A percentile compares a stretch with the other conserved stretches of the same genome.
These are phyloP conservation scores for Didymella pinodella DNA, from an alignment of 2,329 filamentous ascomycete species.

Conservation along the genomic window DNA sequence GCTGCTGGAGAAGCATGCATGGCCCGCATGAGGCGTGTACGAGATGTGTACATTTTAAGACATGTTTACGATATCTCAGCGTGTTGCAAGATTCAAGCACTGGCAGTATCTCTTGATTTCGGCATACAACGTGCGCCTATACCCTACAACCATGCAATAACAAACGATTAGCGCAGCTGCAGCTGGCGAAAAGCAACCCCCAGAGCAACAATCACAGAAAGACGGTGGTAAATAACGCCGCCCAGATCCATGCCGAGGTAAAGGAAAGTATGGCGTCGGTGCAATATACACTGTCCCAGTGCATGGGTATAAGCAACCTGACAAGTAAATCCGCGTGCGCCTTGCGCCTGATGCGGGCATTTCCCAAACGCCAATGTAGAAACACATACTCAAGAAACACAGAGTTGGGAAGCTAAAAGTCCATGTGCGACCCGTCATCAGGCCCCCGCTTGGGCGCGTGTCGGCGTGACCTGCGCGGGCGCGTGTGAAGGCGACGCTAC, in stretches of 20 bases:
- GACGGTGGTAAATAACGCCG: conserved; percentile 2
- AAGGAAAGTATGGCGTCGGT: conserved; percentile 20
- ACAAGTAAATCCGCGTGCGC: conserved; percentile 7
- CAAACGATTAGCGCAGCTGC: conserved; percentile 5
- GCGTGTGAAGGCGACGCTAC: conserved; percentile 10
- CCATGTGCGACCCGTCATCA: background rate
- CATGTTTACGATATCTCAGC: background rate
- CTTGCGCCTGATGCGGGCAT: conserved; percentile 13
- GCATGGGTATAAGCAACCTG: conserved; percentile 37
- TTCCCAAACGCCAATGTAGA: conserved; percentile 4
- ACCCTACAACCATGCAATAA: conserved; percentile 2
- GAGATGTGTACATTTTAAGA: conserved; percentile 4
- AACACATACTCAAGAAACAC: conserved; percentile 4
- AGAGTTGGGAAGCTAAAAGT: background rate
- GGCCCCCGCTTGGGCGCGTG: conserved; percentile 9
- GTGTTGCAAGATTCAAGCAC: no score
- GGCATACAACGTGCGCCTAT: conserved; percentile 2
- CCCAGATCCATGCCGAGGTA: background rate
- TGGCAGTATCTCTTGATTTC: conserved; percentile 3
- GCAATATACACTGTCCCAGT: conserved; percentile 38
- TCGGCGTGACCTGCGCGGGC: conserved; percentile 12
- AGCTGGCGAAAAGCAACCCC: conserved; percentile 1
- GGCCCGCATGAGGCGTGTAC: conserved; percentile 1
- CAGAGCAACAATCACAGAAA: background rate
- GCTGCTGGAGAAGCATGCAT: background rate